These are phyloP conservation scores for Macrotyloma uniflorum DNA, from an alignment of 306 rosid genomes.

Conservation along the genomic window DNA sequence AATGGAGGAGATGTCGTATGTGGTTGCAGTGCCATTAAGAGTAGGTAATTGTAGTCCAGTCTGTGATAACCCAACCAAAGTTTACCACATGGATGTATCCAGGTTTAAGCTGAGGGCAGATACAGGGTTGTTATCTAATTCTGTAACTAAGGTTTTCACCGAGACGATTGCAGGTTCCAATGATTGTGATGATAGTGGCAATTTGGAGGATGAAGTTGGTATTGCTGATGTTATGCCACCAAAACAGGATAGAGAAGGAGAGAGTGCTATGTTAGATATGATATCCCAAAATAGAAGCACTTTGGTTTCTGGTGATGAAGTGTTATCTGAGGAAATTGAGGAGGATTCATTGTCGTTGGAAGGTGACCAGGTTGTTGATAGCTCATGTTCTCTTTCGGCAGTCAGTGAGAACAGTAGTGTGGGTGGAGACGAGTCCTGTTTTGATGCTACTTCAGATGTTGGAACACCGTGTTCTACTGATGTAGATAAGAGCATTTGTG, in stretches of 20 bases:
- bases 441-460: constrained; percentile 56
- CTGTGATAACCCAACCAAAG: constrained; percentile 68
- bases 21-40: constrained; percentile 67
- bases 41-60: constrained; percentile 68
- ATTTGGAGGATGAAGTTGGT: constrained; percentile 51
- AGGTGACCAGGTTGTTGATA: constrained; percentile 71
- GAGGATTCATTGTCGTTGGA: constrained; percentile 76
- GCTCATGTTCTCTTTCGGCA: constrained; percentile 72
- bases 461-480: constrained; percentile 57
- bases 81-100: constrained; percentile 66
- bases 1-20: constrained; percentile 82
- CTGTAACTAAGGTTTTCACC: constrained; percentile 53
- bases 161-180: constrained; percentile 47
- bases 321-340: constrained; percentile 53
- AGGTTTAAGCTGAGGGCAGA: constrained; percentile 77
- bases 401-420: constrained; percentile 79
- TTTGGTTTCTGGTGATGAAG: constrained; percentile 48
- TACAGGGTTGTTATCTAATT: constrained; percentile 59
- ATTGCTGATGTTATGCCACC: constrained; percentile 36
- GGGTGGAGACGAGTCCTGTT: constrained; percentile 70
- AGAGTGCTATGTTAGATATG: constrained; percentile 48
- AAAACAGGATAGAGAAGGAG: constrained; percentile 48
- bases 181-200: constrained; percentile 52
- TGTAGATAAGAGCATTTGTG: constrained; percentile 47
- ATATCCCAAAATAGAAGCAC: constrained; percentile 50